These are phyloP conservation scores for Sinapis alba DNA, from an alignment of 441 rosid genomes.

Conservation along the genomic window DNA sequence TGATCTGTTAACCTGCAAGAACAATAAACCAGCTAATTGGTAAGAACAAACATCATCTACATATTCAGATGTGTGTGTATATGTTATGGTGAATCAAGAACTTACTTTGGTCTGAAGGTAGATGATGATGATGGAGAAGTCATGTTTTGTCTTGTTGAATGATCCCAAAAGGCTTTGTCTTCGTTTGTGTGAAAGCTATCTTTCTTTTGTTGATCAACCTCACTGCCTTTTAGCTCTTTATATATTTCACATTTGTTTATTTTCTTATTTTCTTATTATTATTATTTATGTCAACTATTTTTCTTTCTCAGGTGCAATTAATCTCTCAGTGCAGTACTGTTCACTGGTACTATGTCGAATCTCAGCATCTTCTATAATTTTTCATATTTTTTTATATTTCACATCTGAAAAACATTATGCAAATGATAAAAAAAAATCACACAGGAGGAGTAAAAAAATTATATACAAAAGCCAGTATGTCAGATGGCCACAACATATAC, in stretches of 20 bases:
- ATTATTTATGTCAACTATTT: conserved; percentile 2
- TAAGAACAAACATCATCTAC: conserved; percentile 2
- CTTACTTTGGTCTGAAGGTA: not conserved
- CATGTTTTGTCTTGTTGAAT: conserved; percentile 3
- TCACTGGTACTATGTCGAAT: conserved; percentile 21
- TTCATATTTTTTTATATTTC: not conserved
- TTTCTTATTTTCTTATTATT: not conserved
- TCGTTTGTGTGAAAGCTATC: conserved; percentile 16
- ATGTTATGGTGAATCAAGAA: not conserved
- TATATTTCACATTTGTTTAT: conserved; percentile 6
- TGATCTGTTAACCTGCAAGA: not conserved
- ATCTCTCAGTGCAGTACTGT: not conserved
- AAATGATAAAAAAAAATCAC: not conserved
- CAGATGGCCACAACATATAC: conserved; percentile 2
- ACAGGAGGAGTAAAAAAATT: not conserved
- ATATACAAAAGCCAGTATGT: not conserved
- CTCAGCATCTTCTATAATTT: conserved; percentile 22
- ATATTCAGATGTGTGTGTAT: not conserved
- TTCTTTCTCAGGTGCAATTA: conserved; percentile 13
- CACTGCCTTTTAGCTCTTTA: conserved; percentile 10
- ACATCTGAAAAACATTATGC: not conserved
- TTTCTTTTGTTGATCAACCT: conserved; percentile 32
- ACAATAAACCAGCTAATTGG: not conserved
- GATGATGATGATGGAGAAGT: conserved; percentile 2
- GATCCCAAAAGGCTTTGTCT: not conserved